Conservation (phyloP, 176 grass and related monocot genomes). For the Ensete glaucum region DNA sequence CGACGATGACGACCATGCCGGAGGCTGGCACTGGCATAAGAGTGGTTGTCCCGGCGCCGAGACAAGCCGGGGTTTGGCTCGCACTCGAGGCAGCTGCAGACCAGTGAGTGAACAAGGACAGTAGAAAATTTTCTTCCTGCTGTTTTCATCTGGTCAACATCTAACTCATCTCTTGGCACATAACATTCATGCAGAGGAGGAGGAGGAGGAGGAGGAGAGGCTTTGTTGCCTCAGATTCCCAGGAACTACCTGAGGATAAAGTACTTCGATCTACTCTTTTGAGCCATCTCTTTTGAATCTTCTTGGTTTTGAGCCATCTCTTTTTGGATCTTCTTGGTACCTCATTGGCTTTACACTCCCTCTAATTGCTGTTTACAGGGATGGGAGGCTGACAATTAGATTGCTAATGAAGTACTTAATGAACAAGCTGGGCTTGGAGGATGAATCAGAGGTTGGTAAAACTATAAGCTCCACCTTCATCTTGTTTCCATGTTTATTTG, state of each 20-base stretch:
- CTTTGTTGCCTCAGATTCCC: neutral
- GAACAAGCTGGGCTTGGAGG: conserved; percentile 32
- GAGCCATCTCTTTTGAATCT: neutral
- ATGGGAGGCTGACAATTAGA: conserved; percentile 31
- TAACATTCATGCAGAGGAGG: neutral
- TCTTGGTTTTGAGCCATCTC: too few species aligned
- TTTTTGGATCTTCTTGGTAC: neutral
- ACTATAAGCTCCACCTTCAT: neutral
- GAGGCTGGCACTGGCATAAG: neutral
- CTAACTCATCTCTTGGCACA: neutral
- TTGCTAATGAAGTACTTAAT: conserved; percentile 37
- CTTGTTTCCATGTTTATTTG: neutral
- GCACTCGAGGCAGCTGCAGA: neutral
- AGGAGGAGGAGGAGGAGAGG: neutral
- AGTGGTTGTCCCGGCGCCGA: neutral
- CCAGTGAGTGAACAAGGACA: neutral
- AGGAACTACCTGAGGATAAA: conserved; percentile 6
- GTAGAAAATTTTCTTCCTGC: neutral
- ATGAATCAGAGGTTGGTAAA: conserved; percentile 36
- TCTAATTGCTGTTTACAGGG: conserved; percentile 5
- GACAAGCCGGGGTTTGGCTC: neutral
- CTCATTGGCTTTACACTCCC: neutral
- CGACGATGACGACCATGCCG: neutral
- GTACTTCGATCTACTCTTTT: neutral
- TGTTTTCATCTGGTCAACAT: neutral